Percentiles rank a stretch among this genome's conserved stretches.
Evolutionary conservation across 495 filamentous ascomycete species (phyloP).

Genomic region (Echria macrotheca): DNA sequence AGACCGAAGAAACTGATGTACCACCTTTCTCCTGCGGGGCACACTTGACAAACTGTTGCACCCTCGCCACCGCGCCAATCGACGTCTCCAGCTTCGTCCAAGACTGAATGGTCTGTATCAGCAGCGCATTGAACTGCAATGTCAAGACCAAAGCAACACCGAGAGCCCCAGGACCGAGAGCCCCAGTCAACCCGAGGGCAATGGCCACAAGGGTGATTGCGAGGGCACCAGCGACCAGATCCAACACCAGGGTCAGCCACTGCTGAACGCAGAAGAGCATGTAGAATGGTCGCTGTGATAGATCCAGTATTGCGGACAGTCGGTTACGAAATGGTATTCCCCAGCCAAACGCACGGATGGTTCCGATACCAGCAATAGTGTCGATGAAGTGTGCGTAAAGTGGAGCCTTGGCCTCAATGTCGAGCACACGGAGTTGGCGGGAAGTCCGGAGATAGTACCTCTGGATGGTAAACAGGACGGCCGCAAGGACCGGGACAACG

Average conservation of each 20-base stretch:
- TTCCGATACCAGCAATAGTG: slow-evolving; percentile 32
- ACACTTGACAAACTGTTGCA: slow-evolving; percentile 31
- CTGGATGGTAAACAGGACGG: slow-evolving; percentile 42
- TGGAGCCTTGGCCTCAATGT: slow-evolving; percentile 38
- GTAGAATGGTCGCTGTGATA: slow-evolving; percentile 41
- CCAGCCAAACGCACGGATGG: slow-evolving; percentile 44
- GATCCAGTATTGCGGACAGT: slow-evolving; percentile 46
- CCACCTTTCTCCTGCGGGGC: neutral
- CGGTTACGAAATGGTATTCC: slow-evolving; percentile 32
- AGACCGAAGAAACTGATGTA: neutral
- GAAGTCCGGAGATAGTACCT: slow-evolving; percentile 51
- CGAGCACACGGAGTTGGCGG: slow-evolving; percentile 52
- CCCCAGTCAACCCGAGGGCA: slow-evolving; percentile 18
- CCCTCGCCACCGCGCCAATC: slow-evolving; percentile 41
- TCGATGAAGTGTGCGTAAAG: slow-evolving; percentile 39
- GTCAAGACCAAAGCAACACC: slow-evolving; percentile 14
- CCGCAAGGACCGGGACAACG: slow-evolving; percentile 19
- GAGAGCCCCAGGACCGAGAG: neutral
- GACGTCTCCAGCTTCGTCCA: slow-evolving; percentile 45
- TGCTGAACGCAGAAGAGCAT: slow-evolving; percentile 42
- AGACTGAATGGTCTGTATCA: slow-evolving; percentile 11
- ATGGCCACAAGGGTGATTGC: slow-evolving; percentile 35
- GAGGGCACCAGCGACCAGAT: slow-evolving; percentile 36
- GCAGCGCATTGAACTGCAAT: slow-evolving; percentile 9
- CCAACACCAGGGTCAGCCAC: slow-evolving; percentile 45